A percentile compares a stretch with the other conserved stretches of the same genome.
These are phyloP conservation scores for Leptodermis oblonga DNA, from an alignment of 257 asterid species.

Conservation along the genomic window DNA sequence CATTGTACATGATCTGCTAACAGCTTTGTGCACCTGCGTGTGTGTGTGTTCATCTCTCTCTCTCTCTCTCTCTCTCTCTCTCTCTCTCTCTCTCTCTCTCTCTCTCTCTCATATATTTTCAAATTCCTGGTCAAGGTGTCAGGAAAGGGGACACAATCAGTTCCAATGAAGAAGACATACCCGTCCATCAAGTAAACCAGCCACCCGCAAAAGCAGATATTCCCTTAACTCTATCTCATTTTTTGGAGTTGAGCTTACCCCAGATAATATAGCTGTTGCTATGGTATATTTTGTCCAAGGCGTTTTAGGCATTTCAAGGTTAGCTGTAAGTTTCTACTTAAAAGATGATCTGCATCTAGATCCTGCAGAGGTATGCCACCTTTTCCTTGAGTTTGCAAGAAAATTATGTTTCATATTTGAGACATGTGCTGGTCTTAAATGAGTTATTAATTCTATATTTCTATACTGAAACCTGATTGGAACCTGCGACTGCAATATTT, in stretches of 20 bases:
- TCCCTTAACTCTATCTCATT: constrained; percentile 45
- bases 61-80: no score
- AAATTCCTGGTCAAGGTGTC: constrained; percentile 28
- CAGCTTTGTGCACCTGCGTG: background rate
- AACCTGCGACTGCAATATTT: background rate
- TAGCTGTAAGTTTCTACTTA: constrained; percentile 92
- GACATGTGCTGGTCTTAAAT: background rate
- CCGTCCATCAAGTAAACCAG: constrained; percentile 38
- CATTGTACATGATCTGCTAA: background rate
- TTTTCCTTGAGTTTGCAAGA: background rate
- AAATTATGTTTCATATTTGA: background rate
- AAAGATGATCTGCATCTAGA: constrained; percentile 96
- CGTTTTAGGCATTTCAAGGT: constrained; percentile 86
- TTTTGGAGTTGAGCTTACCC: constrained; percentile 86
- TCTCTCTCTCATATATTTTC: background rate
- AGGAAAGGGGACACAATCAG: constrained; percentile 51
- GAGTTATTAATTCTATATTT: background rate
- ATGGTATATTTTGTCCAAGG: constrained; percentile 99
- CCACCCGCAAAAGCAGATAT: constrained; percentile 50
- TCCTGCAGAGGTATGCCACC: constrained; percentile 88
- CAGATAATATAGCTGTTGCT: constrained; percentile 94
- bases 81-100: background rate
- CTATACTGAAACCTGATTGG: background rate
- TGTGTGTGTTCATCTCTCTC: no score
- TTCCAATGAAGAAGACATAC: constrained; percentile 45